These are phyloP conservation scores for Corylus avellana DNA, from an alignment of 306 rosid genomes.

Conservation along the genomic window DNA sequence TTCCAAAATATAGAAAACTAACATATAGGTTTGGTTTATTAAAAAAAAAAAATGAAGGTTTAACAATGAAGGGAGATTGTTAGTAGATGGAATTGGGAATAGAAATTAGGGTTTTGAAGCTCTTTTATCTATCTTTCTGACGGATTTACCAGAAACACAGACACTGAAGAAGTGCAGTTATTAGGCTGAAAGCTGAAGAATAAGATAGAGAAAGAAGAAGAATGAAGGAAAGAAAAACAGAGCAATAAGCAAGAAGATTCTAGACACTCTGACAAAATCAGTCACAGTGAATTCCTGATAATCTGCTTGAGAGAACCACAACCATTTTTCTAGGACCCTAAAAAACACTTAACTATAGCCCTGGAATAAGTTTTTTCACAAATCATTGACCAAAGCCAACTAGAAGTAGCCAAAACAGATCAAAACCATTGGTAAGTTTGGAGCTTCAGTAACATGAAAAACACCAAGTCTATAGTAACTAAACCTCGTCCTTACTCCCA, in stretches of 20 bases:
- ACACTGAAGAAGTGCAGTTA: background rate
- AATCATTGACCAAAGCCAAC: background rate
- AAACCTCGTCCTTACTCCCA: background rate
- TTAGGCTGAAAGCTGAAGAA: background rate
- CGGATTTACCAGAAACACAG: background rate
- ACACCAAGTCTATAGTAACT: background rate
- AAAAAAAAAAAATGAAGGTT: no score
- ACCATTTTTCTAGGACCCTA: no score
- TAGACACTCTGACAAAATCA: background rate
- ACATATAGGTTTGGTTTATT: no score
- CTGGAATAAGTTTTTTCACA: no score
- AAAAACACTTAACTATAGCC: no score
- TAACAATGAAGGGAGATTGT: background rate
- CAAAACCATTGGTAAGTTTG: background rate
- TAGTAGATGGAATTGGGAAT: no score
- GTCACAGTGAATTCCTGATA: background rate
- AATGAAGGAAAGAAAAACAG: background rate
- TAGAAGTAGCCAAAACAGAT: background rate
- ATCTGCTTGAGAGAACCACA: background rate
- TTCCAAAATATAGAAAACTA: no score
- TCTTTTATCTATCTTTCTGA: background rate
- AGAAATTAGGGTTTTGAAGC: background rate
- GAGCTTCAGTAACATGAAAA: background rate
- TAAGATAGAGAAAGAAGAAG: background rate
- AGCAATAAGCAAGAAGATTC: background rate